A percentile compares a stretch with the other conserved stretches of the same genome.
phyloP scores from a whole-genome alignment of 2,329 filamentous ascomycete genomes.

The Pseudogymnoascus sp. region DNA sequence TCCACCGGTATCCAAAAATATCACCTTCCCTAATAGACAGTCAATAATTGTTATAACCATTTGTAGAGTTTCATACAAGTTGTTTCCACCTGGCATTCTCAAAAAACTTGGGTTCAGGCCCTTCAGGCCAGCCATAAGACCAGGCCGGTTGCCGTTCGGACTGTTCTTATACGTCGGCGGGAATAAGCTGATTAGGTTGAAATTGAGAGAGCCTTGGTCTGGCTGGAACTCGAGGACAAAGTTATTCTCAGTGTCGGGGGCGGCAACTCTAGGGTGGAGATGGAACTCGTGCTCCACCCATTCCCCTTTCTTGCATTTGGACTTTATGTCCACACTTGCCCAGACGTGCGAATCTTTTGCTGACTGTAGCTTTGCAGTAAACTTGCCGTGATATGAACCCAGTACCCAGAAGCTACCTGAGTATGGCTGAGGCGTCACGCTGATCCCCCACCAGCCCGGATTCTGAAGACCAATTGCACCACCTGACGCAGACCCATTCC shows the following conservation, averaged over 20 bases:
- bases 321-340: constrained; percentile 17
- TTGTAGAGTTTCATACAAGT: constrained; percentile 33
- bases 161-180: constrained; percentile 51
- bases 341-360: constrained; percentile 15
- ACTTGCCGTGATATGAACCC: constrained; percentile 19
- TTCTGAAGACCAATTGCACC: constrained; percentile 41
- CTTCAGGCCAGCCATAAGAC: constrained; percentile 45
- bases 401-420: constrained; percentile 23
- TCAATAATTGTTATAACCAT: constrained; percentile 13
- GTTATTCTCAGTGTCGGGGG: constrained; percentile 40
- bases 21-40: constrained; percentile 25
- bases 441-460: constrained; percentile 49
- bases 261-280: constrained; percentile 16
- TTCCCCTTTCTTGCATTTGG: constrained; percentile 11
- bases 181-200: constrained; percentile 52
- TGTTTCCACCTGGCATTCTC: constrained; percentile 58
- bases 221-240: constrained; percentile 42
- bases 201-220: constrained; percentile 41
- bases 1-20: constrained; percentile 22
- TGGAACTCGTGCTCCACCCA: constrained; percentile 21
- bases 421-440: constrained; percentile 22
- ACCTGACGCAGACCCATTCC: constrained; percentile 26
- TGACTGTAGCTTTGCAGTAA: constrained; percentile 26
- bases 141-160: constrained; percentile 47
- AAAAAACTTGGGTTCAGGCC: constrained; percentile 49